A percentile compares a stretch with the other conserved stretches of the same genome.
Conservation (phyloP, 768 basidiomycete species). For the Trametes elegans region DNA sequence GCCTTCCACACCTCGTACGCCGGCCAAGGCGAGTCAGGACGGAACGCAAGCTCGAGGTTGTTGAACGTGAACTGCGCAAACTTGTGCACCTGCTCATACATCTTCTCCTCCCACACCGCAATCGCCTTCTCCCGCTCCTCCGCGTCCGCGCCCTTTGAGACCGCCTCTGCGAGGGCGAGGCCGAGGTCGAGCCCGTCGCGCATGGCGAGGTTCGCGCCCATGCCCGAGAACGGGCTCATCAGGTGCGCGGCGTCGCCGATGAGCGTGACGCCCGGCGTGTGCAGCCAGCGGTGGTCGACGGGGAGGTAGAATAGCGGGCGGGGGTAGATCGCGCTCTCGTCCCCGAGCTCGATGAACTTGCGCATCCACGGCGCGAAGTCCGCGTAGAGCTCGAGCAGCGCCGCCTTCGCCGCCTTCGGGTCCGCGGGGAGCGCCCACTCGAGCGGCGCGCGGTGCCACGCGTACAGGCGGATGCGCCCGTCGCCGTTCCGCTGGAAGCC, state of each 20-base stretch:
- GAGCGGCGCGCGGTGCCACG: slow-evolving; percentile 8
- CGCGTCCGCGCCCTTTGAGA: neutral
- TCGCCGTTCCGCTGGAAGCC: slow-evolving; percentile 34
- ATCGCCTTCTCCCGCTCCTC: slow-evolving; percentile 1
- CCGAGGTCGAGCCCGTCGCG: slow-evolving; percentile 25
- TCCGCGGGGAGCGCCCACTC: slow-evolving; percentile 7
- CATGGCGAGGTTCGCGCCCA: slow-evolving; percentile 38
- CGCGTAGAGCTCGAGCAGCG: neutral
- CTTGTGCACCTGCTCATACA: neutral
- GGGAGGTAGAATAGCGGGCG: slow-evolving; percentile 19
- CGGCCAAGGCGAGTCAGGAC: no score
- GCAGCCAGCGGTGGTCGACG: slow-evolving; percentile 13
- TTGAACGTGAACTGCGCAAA: neutral
- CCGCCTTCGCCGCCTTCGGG: slow-evolving; percentile 8
- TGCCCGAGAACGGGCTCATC: slow-evolving; percentile 35
- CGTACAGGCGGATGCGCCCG: slow-evolving; percentile 18
- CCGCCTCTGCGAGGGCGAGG: slow-evolving; percentile 9
- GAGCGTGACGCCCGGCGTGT: slow-evolving; percentile 6
- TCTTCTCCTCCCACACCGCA: slow-evolving; percentile 3
- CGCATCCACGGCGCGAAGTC: slow-evolving; percentile 14
- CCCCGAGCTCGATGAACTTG: slow-evolving; percentile 7
- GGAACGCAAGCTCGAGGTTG: no score
- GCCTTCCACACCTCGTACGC: no score
- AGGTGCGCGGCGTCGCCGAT: slow-evolving; percentile 35
- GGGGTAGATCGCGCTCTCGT: slow-evolving; percentile 3